A percentile compares a stretch with the other conserved stretches of the same genome.
phyloP scores from a whole-genome alignment of 176 grass and related monocot species.

The Bolboschoenus planiculmis region DNA sequence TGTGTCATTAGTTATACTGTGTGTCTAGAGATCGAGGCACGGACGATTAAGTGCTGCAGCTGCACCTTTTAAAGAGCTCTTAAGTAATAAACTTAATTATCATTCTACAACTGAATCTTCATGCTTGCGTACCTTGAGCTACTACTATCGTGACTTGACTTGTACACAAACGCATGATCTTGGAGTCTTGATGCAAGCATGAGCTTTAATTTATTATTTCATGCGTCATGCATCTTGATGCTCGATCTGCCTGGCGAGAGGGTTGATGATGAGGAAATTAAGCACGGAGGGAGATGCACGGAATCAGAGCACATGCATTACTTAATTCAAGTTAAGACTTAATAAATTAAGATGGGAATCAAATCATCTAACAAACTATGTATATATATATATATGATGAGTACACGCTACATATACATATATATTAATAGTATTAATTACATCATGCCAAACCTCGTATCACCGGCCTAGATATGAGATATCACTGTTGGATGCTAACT shows the following conservation, averaged over 20 bases:
- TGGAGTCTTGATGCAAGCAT: too few species aligned
- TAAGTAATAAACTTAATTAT: too few species aligned
- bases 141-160: too few species aligned
- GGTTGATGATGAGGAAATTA: too few species aligned
- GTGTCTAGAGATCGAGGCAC: not conserved
- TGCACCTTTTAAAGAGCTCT: not conserved
- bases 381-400: not conserved
- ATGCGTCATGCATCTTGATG: too few species aligned
- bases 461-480: slow-evolving; percentile 5
- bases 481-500: too few species aligned
- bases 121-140: too few species aligned
- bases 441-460: slow-evolving; percentile 9
- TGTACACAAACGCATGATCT: too few species aligned
- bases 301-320: slow-evolving; percentile 20
- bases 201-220: too few species aligned
- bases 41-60: not conserved
- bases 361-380: not conserved
- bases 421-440: not conserved
- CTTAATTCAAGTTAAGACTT: not conserved
- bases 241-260: too few species aligned
- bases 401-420: not conserved
- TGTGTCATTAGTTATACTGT: not conserved
- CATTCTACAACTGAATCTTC: too few species aligned
- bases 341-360: not conserved
- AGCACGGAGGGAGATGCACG: not conserved